Evolutionary conservation across 2,329 filamentous ascomycete genomes (phyloP), one percentile per base, ranked within the genome.

Genomic region (Aureobasidium sp.): DNA sequence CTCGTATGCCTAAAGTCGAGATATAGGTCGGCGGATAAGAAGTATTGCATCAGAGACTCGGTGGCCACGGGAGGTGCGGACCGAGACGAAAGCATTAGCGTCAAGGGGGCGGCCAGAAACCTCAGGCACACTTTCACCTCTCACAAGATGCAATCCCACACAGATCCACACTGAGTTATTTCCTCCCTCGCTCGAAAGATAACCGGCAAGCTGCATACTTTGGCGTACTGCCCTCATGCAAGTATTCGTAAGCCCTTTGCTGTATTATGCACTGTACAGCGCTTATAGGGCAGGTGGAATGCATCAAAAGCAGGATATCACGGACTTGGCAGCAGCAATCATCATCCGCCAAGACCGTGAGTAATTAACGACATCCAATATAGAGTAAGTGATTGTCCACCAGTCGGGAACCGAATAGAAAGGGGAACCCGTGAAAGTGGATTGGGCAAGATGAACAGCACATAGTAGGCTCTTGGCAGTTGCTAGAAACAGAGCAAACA

Each of bases 261-360:
- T 21, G 21, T 21, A 21, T 39, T 36, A 36, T 53, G 10, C 49
- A 53, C n/a, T 14, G 5, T 9, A 34, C n/a, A 16, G 49, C 49
- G 49, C 21, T 55, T 44, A n/a, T 55, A 55, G 50, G 37, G 27
- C 45, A 41, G 32, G n/a, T 39, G 50, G 50, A 54, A 55, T 44
- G 51, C 37, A 54, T 25, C 3, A 34, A 41, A 54, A 54, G 37
- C 51, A 54, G 37, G 51, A 54, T 54, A 44, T 34, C 13, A 44
- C 51, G 51, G 51, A 54, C 51, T 54, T 54, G 51, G 51, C 51
- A 16, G 51, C 39, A 44, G 51, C 29, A 21, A 21, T 21, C 21
- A 21, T 21, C 21, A 27, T 34, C 2, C 8, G 51, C 51, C 51
- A 55, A 55, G 51, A 16, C 39, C 7, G 1, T 55, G 50, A 30